Percentiles rank a stretch among this genome's conserved stretches.
Evolutionary conservation across 805 yeast species (phyloP).

Genomic region (Starmera pachycereana): DNA sequence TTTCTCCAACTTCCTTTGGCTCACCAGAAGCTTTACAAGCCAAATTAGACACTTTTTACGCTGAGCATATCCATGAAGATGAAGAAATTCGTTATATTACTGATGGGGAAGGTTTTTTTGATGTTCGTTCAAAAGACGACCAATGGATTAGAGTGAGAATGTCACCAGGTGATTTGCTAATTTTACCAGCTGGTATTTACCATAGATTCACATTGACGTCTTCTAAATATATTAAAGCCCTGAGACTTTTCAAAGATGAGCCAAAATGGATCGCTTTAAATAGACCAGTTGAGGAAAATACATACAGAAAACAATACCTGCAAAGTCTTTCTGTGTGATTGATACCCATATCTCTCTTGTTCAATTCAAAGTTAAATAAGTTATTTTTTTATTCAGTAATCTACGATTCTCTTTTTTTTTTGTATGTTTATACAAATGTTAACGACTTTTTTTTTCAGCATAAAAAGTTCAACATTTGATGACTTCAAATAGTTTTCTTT

Average conservation of each 20-base stretch:
- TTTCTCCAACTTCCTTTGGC: slow-evolving; percentile 51
- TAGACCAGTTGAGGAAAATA: slow-evolving; percentile 48
- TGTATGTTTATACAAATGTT: background rate
- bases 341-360: background rate
- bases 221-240: slow-evolving; percentile 56
- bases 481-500: no score
- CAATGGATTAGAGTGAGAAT: slow-evolving; percentile 73
- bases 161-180: slow-evolving; percentile 49
- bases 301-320: slow-evolving; percentile 36
- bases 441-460: no score
- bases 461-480: no score
- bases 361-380: background rate
- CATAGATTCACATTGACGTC: slow-evolving; percentile 80
- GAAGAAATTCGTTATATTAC: slow-evolving; percentile 89
- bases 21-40: slow-evolving; percentile 53
- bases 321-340: slow-evolving; percentile 13
- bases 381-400: no score
- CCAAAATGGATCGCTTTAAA: slow-evolving; percentile 92
- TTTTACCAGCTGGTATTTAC: slow-evolving; percentile 87
- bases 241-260: slow-evolving; percentile 83
- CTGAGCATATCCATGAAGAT: slow-evolving; percentile 91
- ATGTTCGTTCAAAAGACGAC: slow-evolving; percentile 55
- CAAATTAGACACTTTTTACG: slow-evolving; percentile 61
- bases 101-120: slow-evolving; percentile 90
- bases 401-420: background rate